phyloP scores from a whole-genome alignment of 1,139 yeast species.

The Diutina catenulata region DNA sequence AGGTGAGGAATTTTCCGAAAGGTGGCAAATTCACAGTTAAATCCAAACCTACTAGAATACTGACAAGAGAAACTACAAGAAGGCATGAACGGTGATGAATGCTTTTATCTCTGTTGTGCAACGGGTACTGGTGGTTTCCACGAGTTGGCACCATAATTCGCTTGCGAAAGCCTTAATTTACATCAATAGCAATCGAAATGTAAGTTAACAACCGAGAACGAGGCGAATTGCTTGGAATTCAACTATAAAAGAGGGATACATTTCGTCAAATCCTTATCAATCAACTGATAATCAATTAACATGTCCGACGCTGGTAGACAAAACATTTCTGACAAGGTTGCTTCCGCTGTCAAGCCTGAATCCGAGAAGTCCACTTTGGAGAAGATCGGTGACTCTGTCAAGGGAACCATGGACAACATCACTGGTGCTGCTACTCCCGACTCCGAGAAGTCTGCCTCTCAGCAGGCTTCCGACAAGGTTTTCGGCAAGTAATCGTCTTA shows the following conservation, averaged over 20 bases:
- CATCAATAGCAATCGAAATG: too few relatives aligned
- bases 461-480: conserved; percentile 17
- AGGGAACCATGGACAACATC: conserved; percentile 52
- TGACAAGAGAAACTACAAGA: too few relatives aligned
- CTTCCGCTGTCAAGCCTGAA: conserved; percentile 64
- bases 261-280: background rate
- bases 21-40: too few relatives aligned
- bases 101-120: too few relatives aligned
- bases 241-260: background rate
- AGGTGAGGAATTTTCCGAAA: too few relatives aligned
- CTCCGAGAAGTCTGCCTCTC: conserved; percentile 53
- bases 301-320: conserved; percentile 81
- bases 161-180: too few relatives aligned
- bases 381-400: conserved; percentile 59
- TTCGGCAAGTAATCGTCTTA: conserved; percentile 11
- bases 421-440: conserved; percentile 53
- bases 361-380: conserved; percentile 53
- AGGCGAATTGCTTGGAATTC: too few relatives aligned
- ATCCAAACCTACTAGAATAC: too few relatives aligned
- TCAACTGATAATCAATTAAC: conserved; percentile 1
- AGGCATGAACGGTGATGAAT: too few relatives aligned
- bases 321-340: conserved; percentile 52
- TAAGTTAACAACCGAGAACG: too few relatives aligned
- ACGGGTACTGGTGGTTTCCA: too few relatives aligned
- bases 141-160: too few relatives aligned